phyloP scores from a whole-genome alignment of 208 protist genomes.

The Leishmania braziliensis region DNA sequence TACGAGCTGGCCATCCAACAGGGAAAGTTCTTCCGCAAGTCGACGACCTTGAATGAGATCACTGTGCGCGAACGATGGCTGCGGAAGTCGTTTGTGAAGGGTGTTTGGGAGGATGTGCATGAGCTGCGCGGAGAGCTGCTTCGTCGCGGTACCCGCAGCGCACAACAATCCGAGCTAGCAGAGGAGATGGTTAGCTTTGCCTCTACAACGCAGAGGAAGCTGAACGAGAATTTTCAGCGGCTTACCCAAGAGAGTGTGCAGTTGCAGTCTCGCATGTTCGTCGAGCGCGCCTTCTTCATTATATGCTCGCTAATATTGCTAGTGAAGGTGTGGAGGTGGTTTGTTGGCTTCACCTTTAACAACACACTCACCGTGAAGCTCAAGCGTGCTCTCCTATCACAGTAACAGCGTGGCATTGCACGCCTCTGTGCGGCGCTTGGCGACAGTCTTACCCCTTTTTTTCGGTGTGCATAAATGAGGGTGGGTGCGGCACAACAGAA shows the following conservation, averaged over 20 bases:
- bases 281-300: slow-evolving; percentile 67
- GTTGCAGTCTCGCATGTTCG: slow-evolving; percentile 73
- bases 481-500: not conserved
- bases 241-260: slow-evolving; percentile 85
- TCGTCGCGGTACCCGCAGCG: slow-evolving; percentile 83
- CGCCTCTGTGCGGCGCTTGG: not conserved
- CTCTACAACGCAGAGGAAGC: slow-evolving; percentile 76
- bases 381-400: slow-evolving; percentile 60
- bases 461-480: not conserved
- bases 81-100: slow-evolving; percentile 86
- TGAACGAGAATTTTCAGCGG: slow-evolving; percentile 89
- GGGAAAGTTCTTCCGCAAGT: slow-evolving; percentile 85
- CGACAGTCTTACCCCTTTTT: not conserved
- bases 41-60: slow-evolving; percentile 83
- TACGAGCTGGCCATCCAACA: slow-evolving; percentile 89
- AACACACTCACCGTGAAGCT: slow-evolving; percentile 76
- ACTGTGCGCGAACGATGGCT: slow-evolving; percentile 88
- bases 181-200: slow-evolving; percentile 91
- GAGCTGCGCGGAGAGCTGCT: slow-evolving; percentile 88
- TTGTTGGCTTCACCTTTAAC: slow-evolving; percentile 66
- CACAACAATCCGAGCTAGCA: slow-evolving; percentile 88
- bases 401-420: slow-evolving; percentile 2
- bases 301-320: slow-evolving; percentile 61
- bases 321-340: slow-evolving; percentile 83
- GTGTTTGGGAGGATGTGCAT: slow-evolving; percentile 89